phyloP scores from a whole-genome alignment of 2,329 filamentous ascomycete species.

The Stagonosporopsis tanaceti region DNA sequence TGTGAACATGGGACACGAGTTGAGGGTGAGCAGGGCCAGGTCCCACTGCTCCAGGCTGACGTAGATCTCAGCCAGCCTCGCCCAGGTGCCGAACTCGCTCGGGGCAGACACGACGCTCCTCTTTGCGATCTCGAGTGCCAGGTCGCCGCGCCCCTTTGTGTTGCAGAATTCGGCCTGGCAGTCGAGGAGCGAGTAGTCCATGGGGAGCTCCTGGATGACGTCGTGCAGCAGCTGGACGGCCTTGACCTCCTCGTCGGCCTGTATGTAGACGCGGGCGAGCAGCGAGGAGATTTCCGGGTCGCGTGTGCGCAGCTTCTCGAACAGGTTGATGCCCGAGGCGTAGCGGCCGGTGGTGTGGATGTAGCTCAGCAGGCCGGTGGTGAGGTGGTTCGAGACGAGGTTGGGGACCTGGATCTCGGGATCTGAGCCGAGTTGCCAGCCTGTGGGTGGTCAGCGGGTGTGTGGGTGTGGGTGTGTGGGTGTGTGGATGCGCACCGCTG shows the following conservation, averaged over 20 bases:
- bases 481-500: slow-evolving; percentile 69
- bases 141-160: slow-evolving; percentile 83
- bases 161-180: slow-evolving; percentile 92
- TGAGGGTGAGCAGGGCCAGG: slow-evolving; percentile 89
- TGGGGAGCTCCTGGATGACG: slow-evolving; percentile 86
- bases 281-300: slow-evolving; percentile 95
- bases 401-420: slow-evolving; percentile 98
- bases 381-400: slow-evolving; percentile 93
- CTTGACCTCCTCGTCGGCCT: slow-evolving; percentile 97
- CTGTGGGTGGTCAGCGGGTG: slow-evolving; percentile 46
- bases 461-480: neutral
- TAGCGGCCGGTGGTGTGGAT: slow-evolving; percentile 95
- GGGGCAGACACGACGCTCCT: slow-evolving; percentile 93
- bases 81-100: slow-evolving; percentile 97
- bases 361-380: slow-evolving; percentile 91
- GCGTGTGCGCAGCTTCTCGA: slow-evolving; percentile 90
- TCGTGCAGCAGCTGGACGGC: slow-evolving; percentile 88
- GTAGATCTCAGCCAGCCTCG: slow-evolving; percentile 90
- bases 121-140: slow-evolving; percentile 93
- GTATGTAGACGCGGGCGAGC: slow-evolving; percentile 87
- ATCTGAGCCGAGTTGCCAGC: slow-evolving; percentile 95
- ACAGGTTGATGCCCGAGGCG: slow-evolving; percentile 94
- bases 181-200: slow-evolving; percentile 97
- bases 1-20: slow-evolving; percentile 99
- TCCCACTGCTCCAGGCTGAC: slow-evolving; percentile 96